These are phyloP conservation scores for Zygnema circumcarinatum DNA, from an alignment of 139 green algal genomes.

Conservation along the genomic window DNA sequence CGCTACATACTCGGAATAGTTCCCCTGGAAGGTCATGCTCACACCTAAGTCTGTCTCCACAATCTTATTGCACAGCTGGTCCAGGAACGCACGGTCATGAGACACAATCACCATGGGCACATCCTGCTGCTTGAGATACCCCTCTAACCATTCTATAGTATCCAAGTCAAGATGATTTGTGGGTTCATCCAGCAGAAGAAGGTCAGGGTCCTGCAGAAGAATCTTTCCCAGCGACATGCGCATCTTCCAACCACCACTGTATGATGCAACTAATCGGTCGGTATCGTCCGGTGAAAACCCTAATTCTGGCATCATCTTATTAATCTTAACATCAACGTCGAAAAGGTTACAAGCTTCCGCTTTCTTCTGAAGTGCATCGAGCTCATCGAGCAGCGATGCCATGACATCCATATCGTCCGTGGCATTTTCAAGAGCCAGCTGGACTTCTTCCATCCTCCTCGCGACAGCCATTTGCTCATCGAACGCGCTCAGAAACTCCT, in stretches of 20 bases:
- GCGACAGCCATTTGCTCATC: constrained; percentile 55
- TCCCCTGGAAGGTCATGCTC: constrained; percentile 84
- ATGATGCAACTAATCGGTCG: constrained; percentile 78
- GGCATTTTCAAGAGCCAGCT: constrained; percentile 81
- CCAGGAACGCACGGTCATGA: constrained; percentile 97
- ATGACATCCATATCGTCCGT: constrained; percentile 91
- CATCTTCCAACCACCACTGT: constrained; percentile 98
- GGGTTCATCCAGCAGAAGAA: constrained; percentile 86
- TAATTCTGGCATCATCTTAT: constrained; percentile 98
- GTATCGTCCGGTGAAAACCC: constrained; percentile 92
- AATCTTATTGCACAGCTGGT: constrained; percentile 91
- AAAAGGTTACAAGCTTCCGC: constrained; percentile 62
- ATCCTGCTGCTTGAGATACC: constrained; percentile 85
- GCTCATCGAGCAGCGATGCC: constrained; percentile 84
- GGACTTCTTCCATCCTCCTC: constrained; percentile 52
- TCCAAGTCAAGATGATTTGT: constrained; percentile 99
- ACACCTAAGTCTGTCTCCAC: constrained; percentile 94
- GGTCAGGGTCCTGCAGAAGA: constrained; percentile 82
- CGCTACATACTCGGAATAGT: constrained; percentile 84
- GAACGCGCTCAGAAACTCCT: constrained; percentile 88
- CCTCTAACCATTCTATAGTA: constrained; percentile 97
- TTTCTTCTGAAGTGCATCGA: constrained; percentile 83
- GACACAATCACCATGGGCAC: constrained; percentile 95
- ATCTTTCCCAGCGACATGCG: constrained; percentile 98
- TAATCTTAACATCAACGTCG: constrained; percentile 91